phyloP scores from a whole-genome alignment of 2,329 filamentous ascomycete genomes.

The Phyllosticta ampelicida region DNA sequence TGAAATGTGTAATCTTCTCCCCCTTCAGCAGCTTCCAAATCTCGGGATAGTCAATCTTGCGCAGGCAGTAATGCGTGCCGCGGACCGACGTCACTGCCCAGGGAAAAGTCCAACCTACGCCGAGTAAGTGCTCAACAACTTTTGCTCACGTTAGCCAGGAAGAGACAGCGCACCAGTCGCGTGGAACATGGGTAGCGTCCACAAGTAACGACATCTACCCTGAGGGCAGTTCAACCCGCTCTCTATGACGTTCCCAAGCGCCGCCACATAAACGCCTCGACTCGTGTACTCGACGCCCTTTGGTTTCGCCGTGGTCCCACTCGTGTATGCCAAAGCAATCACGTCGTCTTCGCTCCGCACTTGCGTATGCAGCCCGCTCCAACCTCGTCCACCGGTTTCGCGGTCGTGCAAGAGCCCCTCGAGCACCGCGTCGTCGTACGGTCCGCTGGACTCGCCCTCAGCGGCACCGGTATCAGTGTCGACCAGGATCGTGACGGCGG shows the following conservation, averaged over 20 bases:
- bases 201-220: slow-evolving; percentile 70
- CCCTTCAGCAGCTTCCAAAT: slow-evolving; percentile 85
- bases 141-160: slow-evolving; percentile 13
- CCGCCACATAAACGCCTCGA: slow-evolving; percentile 73
- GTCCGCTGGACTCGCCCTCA: slow-evolving; percentile 62
- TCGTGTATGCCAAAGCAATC: slow-evolving; percentile 86
- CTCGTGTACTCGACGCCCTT: slow-evolving; percentile 94
- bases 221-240: slow-evolving; percentile 64
- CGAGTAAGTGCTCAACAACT: not conserved
- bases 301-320: slow-evolving; percentile 79
- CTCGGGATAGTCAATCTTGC: slow-evolving; percentile 88
- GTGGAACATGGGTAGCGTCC: slow-evolving; percentile 85
- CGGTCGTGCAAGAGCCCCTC: slow-evolving; percentile 68
- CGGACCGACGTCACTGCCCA: slow-evolving; percentile 89
- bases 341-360: slow-evolving; percentile 65
- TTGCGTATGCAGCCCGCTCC: slow-evolving; percentile 64
- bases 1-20: slow-evolving; percentile 87
- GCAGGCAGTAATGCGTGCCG: slow-evolving; percentile 88
- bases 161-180: slow-evolving; percentile 36
- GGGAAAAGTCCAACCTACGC: slow-evolving; percentile 66
- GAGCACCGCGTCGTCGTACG: slow-evolving; percentile 71
- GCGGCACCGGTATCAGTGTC: slow-evolving; percentile 76
- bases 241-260: slow-evolving; percentile 79
- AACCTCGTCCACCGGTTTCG: slow-evolving; percentile 56
- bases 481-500: slow-evolving; percentile 59